Conservation (phyloP, 1,284 basidiomycete genomes). For the Malassezia nana region DNA sequence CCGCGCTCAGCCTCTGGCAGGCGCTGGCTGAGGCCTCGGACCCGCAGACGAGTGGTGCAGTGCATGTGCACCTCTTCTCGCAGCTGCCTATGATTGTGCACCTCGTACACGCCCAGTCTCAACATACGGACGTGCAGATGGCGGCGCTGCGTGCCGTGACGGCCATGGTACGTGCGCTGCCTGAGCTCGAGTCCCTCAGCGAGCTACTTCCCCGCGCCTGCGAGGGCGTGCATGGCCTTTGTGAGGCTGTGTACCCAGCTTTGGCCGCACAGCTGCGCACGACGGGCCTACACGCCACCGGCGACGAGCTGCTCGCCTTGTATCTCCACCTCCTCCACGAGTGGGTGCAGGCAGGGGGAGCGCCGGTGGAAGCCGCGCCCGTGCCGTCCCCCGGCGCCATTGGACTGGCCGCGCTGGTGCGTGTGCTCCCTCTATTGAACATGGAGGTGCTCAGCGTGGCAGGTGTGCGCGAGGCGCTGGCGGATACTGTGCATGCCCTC, state of each 20-base stretch:
- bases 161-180: constrained; percentile 13
- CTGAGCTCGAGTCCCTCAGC: background rate
- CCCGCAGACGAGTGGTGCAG: background rate
- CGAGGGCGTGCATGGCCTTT: background rate
- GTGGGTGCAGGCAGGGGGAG: background rate
- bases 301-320: background rate
- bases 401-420: background rate
- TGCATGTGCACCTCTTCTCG: constrained; percentile 7
- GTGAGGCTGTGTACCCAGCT: background rate
- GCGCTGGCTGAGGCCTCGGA: constrained; percentile 7
- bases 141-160: constrained; percentile 17
- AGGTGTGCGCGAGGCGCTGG: background rate
- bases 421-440: background rate
- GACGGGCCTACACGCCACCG: background rate
- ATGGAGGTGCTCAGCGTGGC: background rate
- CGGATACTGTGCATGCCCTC: background rate
- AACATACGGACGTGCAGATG: constrained; percentile 1
- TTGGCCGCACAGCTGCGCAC: background rate
- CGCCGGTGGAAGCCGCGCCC: background rate
- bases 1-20: constrained; percentile 8
- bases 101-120: background rate
- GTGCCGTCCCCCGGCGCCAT: background rate
- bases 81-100: constrained; percentile 3
- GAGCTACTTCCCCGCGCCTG: background rate
- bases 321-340: constrained; percentile 2